Percentiles rank a stretch among this genome's conserved stretches.
phyloP scores from a whole-genome alignment of 2,329 filamentous ascomycete genomes.

The Colletotrichum sp. region DNA sequence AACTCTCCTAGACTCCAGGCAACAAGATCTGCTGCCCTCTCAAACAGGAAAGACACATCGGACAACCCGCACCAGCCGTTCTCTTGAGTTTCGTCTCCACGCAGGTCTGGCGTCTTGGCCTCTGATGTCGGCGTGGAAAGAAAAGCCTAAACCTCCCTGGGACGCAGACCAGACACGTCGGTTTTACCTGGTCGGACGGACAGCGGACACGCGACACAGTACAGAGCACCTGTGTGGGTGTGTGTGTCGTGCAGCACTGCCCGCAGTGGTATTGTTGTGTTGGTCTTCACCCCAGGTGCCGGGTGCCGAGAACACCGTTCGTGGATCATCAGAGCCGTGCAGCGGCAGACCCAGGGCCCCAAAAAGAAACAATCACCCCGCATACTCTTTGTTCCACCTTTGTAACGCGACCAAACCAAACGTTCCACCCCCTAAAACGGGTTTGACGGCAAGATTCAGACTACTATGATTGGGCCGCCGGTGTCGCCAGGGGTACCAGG shows the following conservation, averaged over 20 bases:
- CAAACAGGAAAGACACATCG: not conserved
- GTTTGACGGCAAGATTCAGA: not conserved
- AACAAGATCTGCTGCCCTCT: not conserved
- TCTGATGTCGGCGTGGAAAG: not conserved
- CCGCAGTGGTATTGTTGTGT: not conserved
- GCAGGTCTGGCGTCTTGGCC: not conserved
- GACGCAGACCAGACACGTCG: not conserved
- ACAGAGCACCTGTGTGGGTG: not conserved
- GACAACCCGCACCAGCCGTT: not conserved
- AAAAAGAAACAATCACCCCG: not conserved
- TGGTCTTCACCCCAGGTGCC: not conserved
- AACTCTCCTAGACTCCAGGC: not conserved
- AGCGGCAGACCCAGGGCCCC: not conserved
- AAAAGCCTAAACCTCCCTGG: not conserved
- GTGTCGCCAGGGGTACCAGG: not conserved
- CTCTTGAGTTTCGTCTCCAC: not conserved
- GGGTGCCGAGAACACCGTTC: conserved; percentile 1
- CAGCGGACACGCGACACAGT: not conserved
- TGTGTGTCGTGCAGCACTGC: not conserved
- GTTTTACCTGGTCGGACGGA: not conserved
- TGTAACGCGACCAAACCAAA: conserved; percentile 12
- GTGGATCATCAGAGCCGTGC: not conserved
- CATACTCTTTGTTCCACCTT: conserved; percentile 7
- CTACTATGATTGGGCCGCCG: not conserved
- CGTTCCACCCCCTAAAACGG: not conserved